These are phyloP conservation scores for Salix koriyanagi DNA, from an alignment of 345 rosid species.

Conservation along the genomic window DNA sequence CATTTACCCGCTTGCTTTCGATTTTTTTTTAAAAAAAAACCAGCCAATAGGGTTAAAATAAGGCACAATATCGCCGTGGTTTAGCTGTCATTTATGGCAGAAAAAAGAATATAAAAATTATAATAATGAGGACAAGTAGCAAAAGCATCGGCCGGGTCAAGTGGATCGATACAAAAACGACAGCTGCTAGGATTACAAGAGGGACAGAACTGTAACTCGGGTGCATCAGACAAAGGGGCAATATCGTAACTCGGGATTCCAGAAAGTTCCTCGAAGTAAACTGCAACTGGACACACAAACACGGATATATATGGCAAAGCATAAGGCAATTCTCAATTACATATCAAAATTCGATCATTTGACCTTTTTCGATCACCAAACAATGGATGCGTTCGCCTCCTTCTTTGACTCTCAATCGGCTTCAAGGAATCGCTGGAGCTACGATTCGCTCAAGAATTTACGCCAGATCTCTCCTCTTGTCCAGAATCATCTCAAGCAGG, in stretches of 20 bases:
- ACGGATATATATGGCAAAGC: background rate
- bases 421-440: slow-evolving; percentile 52
- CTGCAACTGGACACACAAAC: background rate
- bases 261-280: slow-evolving; percentile 5
- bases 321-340: background rate
- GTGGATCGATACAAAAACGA: too few relatives aligned
- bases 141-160: too few relatives aligned
- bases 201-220: background rate
- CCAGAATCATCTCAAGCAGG: slow-evolving; percentile 88
- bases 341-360: background rate
- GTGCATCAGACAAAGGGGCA: background rate
- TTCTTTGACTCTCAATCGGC: slow-evolving; percentile 59
- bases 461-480: slow-evolving; percentile 73
- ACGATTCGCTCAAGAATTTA: slow-evolving; percentile 72
- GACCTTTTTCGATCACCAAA: background rate
- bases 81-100: too few relatives aligned
- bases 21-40: too few relatives aligned
- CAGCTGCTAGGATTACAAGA: too few relatives aligned
- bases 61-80: too few relatives aligned
- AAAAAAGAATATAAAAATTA: too few relatives aligned
- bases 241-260: background rate
- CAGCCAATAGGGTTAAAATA: too few relatives aligned
- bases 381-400: slow-evolving; percentile 79
- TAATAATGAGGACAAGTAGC: too few relatives aligned
- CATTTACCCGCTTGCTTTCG: too few relatives aligned